Conservation (phyloP, 139 green algal species). For the Nannochloris sp. region DNA sequence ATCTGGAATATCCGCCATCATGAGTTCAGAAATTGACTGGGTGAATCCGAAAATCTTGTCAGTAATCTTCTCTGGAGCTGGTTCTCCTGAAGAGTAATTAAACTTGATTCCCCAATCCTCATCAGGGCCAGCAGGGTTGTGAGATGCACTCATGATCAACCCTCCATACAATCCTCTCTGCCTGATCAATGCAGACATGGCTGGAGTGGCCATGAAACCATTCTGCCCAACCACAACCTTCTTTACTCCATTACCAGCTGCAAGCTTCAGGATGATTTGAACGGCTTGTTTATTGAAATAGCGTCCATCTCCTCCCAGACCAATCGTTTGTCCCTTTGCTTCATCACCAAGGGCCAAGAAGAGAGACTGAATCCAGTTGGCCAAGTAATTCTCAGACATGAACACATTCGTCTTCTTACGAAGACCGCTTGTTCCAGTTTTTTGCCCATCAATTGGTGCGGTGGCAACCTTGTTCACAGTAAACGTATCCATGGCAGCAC, state of each 20-base stretch:
- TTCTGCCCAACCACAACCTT: conserved; percentile 87
- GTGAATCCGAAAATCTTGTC: conserved; percentile 95
- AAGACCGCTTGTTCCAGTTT: conserved; percentile 94
- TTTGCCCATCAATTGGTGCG: conserved; percentile 95
- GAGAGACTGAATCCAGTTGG: conserved; percentile 96
- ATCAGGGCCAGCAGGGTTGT: conserved; percentile 95
- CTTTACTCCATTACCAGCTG: conserved; percentile 69
- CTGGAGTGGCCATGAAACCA: conserved; percentile 94
- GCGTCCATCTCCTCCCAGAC: conserved; percentile 92
- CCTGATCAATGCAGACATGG: conserved; percentile 95
- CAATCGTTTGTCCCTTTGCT: conserved; percentile 72
- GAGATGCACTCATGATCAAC: conserved; percentile 95
- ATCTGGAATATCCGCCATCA: conserved; percentile 87
- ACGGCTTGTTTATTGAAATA: conserved; percentile 97
- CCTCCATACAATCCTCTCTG: conserved; percentile 77
- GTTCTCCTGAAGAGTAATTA: conserved; percentile 93
- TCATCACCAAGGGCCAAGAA: conserved; percentile 87
- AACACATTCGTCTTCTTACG: conserved; percentile 98
- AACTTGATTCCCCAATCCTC: conserved; percentile 99
- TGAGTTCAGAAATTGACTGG: conserved; percentile 67
- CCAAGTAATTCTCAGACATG: conserved; percentile 88
- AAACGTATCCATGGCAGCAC: background rate
- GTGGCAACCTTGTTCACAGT: conserved; percentile 72
- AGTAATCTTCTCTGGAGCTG: conserved; percentile 95
- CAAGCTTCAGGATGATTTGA: conserved; percentile 90